phyloP scores from a whole-genome alignment of 129 eudicot genomes.

The Escallonia herrerae region DNA sequence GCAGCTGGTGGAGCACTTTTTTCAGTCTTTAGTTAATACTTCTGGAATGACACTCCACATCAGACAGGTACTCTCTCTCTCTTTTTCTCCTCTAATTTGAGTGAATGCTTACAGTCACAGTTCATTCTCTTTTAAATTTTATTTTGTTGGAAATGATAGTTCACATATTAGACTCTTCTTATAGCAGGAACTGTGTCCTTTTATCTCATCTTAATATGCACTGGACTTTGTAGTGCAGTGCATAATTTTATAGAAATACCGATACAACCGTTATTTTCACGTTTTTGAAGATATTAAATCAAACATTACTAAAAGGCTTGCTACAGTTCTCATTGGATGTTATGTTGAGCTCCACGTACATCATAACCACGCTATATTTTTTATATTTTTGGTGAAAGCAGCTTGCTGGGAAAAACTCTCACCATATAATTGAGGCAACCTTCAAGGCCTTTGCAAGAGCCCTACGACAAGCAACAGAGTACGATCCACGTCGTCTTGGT shows the following conservation, averaged over 20 bases:
- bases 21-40: slow-evolving; percentile 96
- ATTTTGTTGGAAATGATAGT: neutral
- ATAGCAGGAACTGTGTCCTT: too few species aligned
- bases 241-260: neutral
- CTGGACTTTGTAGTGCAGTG: neutral
- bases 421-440: slow-evolving; percentile 97
- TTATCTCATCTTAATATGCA: neutral
- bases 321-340: neutral
- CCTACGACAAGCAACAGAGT: slow-evolving; percentile 93
- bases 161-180: too few species aligned
- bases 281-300: neutral
- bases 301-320: neutral
- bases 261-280: neutral
- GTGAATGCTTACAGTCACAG: too few species aligned
- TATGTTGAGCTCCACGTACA: neutral
- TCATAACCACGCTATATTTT: too few species aligned
- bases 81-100: neutral
- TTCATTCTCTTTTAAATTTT: neutral
- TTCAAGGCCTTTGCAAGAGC: slow-evolving; percentile 98
- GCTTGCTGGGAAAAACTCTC: slow-evolving; percentile 98
- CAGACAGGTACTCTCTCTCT: slow-evolving; percentile 58
- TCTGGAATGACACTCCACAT: slow-evolving; percentile 99
- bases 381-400: slow-evolving; percentile 16
- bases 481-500: slow-evolving; percentile 74
- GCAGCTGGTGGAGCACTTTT: slow-evolving; percentile 95